These are phyloP conservation scores for Citrus glauca DNA, from an alignment of 345 rosid species.

Conservation along the genomic window DNA sequence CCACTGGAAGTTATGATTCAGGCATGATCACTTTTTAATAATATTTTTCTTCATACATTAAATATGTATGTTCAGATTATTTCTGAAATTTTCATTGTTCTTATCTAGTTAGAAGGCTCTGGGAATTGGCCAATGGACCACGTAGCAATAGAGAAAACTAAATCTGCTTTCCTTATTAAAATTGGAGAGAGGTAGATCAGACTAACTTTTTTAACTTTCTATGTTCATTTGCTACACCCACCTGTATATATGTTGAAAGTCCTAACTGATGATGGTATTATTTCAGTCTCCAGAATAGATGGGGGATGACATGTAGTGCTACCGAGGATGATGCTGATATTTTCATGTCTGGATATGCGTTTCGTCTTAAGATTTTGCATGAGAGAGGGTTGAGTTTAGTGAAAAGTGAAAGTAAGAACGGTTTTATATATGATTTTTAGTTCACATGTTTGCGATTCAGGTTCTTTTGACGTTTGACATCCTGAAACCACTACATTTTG, in stretches of 20 bases:
- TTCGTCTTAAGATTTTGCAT: constrained; percentile 80
- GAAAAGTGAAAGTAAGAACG: constrained; percentile 64
- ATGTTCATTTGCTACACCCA: background rate
- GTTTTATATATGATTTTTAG: constrained; percentile 17
- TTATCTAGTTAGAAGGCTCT: constrained; percentile 87
- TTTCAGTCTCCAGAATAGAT: constrained; percentile 64
- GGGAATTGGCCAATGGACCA: constrained; percentile 96
- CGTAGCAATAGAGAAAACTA: constrained; percentile 81
- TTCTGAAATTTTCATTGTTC: constrained; percentile 17
- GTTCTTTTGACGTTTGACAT: constrained; percentile 17
- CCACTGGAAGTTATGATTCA: constrained; percentile 91
- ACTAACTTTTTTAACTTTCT: constrained; percentile 13
- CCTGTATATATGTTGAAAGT: background rate
- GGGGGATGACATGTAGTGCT: constrained; percentile 69
- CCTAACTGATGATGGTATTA: constrained; percentile 18
- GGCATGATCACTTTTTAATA: constrained; percentile 31
- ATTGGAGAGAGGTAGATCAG: constrained; percentile 76
- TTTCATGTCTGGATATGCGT: constrained; percentile 73
- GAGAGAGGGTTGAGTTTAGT: constrained; percentile 84
- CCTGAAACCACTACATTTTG: constrained; percentile 17
- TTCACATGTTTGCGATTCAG: background rate
- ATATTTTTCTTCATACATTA: background rate
- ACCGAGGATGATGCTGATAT: constrained; percentile 73
- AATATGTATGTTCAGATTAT: constrained; percentile 6
- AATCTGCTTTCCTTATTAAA: constrained; percentile 80